Evolutionary conservation across 768 basidiomycete genomes (phyloP), one percentile per base, ranked within the genome.

Genomic region (Suillus spraguei): DNA sequence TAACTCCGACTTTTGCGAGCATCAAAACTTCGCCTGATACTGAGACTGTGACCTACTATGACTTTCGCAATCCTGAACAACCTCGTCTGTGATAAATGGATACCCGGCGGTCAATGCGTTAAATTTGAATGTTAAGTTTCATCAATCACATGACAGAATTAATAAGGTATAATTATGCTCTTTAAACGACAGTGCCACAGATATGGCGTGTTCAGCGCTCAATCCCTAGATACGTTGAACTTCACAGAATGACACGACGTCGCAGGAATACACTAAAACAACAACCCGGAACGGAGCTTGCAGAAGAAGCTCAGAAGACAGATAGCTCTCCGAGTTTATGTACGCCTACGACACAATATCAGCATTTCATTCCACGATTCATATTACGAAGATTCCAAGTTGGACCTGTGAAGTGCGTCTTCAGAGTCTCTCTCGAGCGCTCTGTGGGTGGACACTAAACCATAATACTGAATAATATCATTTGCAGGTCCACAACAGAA

Each of bases 301-400:
- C 33, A 13, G 33, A 6, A 54, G 53, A 54, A 11, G 33, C 53
- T 35, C 33, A 54, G 20, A n/a, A 35, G 33, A n/a, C 20, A 11
- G 33, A 35, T 1, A 5, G 5, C 20, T 54, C 20, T 35, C n/a
- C 47, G 24, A 16, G 24, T 49, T 3, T 6, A 6, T 11, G 8
- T n/a, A 11, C 33, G 10, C 53, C 42, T 22, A 33, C 5, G 22
- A 36, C 59, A 24, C 65, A 66, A 39, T 66, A 61, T 24, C 65
- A 66, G 4, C 65, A 66, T 39, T 64, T 60, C 32, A 66, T 66
- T 41, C 65, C 63, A 36, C 60, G 65, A 36, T 66, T 66, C 42
- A 64, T 66, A 41, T 42, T 64, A 5, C 60, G 65, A 35, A 52
- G 59, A 24, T 64, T 54, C 39, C 65, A 66, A 61, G 59, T 60